Conservation (phyloP, 495 filamentous ascomycete genomes). For the Podospora australis region DNA sequence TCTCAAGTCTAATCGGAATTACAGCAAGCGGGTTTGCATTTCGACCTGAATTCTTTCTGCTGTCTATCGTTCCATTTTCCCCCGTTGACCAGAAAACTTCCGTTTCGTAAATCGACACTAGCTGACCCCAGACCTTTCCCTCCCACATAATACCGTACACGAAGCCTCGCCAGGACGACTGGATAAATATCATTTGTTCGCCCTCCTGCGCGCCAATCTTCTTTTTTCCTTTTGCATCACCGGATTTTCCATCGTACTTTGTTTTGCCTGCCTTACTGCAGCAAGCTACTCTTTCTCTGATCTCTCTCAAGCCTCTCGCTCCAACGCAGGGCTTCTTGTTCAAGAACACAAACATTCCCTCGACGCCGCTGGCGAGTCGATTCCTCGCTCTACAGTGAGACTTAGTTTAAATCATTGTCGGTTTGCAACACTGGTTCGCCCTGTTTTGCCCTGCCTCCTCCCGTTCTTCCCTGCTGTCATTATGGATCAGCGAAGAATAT, state of each 20-base stretch:
- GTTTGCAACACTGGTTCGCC: no score
- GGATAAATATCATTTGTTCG: conserved; percentile 28
- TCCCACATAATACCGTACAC: background rate
- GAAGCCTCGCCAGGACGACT: conserved; percentile 24
- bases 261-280: conserved; percentile 3
- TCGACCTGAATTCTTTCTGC: conserved; percentile 17
- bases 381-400: background rate
- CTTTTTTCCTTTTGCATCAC: conserved; percentile 16
- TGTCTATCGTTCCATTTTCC: conserved; percentile 5
- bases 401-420: no score
- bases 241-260: conserved; percentile 15
- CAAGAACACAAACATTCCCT: conserved; percentile 7
- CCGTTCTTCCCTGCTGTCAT: conserved; percentile 1
- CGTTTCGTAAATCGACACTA: conserved; percentile 6
- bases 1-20: conserved; percentile 6
- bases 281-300: conserved; percentile 14
- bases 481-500: conserved; percentile 17
- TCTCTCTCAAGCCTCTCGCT: conserved; percentile 9
- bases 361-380: background rate
- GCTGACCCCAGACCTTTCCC: conserved; percentile 2
- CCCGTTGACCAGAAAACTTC: conserved; percentile 3
- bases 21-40: conserved; percentile 18
- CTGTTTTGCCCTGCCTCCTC: background rate
- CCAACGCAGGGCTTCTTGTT: background rate
- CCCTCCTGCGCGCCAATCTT: conserved; percentile 16